Conservation (phyloP, 1,284 basidiomycete species). For the Ganoderma leucocontextum region DNA sequence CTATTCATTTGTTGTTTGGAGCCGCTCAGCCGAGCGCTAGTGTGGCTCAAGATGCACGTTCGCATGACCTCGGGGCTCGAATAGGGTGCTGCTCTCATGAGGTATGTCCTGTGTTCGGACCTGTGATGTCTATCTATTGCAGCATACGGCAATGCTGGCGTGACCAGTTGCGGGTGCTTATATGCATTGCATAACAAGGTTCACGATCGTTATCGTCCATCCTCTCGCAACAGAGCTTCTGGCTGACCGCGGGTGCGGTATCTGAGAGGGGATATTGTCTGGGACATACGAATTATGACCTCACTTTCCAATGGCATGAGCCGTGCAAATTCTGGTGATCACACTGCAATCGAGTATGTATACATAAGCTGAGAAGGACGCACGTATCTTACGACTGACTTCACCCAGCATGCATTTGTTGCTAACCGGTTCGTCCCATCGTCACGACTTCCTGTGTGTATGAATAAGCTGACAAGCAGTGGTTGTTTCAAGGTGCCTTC, state of each 20-base stretch:
- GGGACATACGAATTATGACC: not conserved
- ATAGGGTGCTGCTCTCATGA: not conserved
- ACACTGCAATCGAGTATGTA: not conserved
- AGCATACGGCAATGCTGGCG: no score
- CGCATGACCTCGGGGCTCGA: not conserved
- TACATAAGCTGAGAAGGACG: not conserved
- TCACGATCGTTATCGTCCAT: no score
- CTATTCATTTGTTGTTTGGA: not conserved
- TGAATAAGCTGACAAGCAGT: not conserved
- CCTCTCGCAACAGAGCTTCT: not conserved
- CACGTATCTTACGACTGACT: not conserved
- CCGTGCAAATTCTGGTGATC: not conserved
- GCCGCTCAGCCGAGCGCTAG: not conserved
- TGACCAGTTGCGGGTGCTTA: not conserved
- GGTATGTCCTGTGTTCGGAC: not conserved
- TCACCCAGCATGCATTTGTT: conserved; percentile 29
- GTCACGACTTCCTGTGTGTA: not conserved
- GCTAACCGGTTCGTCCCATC: conserved; percentile 32
- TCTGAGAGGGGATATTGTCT: not conserved
- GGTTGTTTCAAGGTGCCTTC: conserved; percentile 11
- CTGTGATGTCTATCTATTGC: no score
- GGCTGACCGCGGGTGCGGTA: not conserved
- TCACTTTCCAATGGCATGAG: not conserved
- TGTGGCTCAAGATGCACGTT: not conserved
- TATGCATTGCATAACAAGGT: not conserved